Evolutionary conservation across 169 alveolate species (phyloP).

Genomic region (Sarcocystis neurona): DNA sequence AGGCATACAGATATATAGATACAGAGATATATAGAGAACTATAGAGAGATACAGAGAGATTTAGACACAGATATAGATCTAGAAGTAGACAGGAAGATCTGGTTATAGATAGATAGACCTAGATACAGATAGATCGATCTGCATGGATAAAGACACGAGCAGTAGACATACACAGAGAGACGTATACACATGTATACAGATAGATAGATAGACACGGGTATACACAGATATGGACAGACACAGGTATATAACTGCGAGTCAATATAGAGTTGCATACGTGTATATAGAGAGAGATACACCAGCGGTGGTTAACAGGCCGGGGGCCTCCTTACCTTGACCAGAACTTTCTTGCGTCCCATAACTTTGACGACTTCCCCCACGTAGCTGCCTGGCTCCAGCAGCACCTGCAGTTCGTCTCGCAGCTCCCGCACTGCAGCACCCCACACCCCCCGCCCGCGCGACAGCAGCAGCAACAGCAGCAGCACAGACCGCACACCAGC

Average conservation of each 20-base stretch:
- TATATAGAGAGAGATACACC: slow-evolving; percentile 17
- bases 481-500: too few species aligned
- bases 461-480: too few species aligned
- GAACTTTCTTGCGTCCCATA: slow-evolving; percentile 96
- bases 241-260: not conserved
- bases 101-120: not conserved
- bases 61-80: not conserved
- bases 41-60: not conserved
- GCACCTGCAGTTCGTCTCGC: slow-evolving; percentile 92
- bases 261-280: too few species aligned
- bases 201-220: not conserved
- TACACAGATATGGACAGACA: not conserved
- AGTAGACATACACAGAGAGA: not conserved
- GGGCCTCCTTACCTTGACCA: slow-evolving; percentile 91
- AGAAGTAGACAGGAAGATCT: not conserved
- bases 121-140: not conserved
- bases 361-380: slow-evolving; percentile 98
- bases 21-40: not conserved
- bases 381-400: slow-evolving; percentile 95
- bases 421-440: slow-evolving; percentile 88
- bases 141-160: not conserved
- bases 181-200: not conserved
- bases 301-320: not conserved
- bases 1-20: too few species aligned
- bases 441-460: too few species aligned